Conservation (phyloP, 345 rosid species). For the Firmiana major region DNA sequence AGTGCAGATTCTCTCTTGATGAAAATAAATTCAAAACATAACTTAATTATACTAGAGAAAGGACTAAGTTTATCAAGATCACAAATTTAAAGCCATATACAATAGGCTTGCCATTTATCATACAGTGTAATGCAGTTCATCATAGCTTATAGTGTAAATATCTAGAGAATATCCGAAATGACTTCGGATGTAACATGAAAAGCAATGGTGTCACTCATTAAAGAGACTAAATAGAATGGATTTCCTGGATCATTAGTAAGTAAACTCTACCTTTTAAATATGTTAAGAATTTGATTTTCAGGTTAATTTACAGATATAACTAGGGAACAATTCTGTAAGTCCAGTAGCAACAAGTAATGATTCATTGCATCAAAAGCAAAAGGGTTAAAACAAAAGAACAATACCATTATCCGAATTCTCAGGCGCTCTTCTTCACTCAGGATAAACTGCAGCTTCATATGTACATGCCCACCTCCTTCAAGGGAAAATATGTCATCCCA, state of each 20-base stretch:
- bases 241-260: background rate
- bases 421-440: conserved; percentile 78
- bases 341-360: background rate
- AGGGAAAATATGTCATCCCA: conserved; percentile 65
- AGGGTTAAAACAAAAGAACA: background rate
- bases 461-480: conserved; percentile 71
- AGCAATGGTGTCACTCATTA: background rate
- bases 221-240: background rate
- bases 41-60: background rate
- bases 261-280: background rate
- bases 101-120: background rate
- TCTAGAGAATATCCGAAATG: background rate
- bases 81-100: background rate
- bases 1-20: conserved; percentile 75
- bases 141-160: background rate
- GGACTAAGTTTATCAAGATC: background rate
- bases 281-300: background rate
- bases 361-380: conserved; percentile 3
- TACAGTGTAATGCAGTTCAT: background rate
- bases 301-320: background rate
- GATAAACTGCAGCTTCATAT: conserved; percentile 71
- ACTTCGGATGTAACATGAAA: background rate
- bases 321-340: background rate
- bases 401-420: conserved; percentile 68
- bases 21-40: conserved; percentile 14